Percentiles rank a stretch among this genome's conserved stretches.
These are phyloP conservation scores for Lentinus tigrinus DNA, from an alignment of 768 basidiomycete genomes.

Conservation along the genomic window DNA sequence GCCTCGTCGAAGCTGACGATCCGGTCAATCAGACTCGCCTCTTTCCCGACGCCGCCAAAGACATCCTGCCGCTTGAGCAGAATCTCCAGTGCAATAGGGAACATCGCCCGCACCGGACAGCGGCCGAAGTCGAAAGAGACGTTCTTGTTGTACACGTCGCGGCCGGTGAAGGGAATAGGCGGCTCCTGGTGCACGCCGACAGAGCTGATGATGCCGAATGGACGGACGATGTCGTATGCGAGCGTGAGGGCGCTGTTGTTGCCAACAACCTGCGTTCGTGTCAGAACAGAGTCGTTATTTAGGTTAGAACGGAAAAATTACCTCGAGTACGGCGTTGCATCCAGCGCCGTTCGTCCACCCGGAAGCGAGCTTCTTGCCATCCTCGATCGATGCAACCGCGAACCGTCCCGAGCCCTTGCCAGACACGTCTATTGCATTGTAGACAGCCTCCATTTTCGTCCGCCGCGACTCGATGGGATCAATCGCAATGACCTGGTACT, in stretches of 20 bases:
- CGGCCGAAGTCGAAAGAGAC: conserved; percentile 79
- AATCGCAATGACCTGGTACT: conserved; percentile 60
- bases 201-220: conserved; percentile 74
- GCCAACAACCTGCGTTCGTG: conserved; percentile 58
- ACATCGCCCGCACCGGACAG: conserved; percentile 77
- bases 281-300: not conserved
- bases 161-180: conserved; percentile 53
- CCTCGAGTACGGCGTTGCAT: conserved; percentile 69
- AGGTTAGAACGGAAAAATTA: conserved; percentile 19
- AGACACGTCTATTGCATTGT: conserved; percentile 44
- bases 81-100: conserved; percentile 68
- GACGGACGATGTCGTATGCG: conserved; percentile 67
- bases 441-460: conserved; percentile 59
- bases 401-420: conserved; percentile 50
- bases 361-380: conserved; percentile 47
- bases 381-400: conserved; percentile 48
- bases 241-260: conserved; percentile 61
- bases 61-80: conserved; percentile 70
- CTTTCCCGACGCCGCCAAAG: conserved; percentile 67
- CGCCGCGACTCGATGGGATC: conserved; percentile 60
- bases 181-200: conserved; percentile 68
- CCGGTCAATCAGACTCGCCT: conserved; percentile 63
- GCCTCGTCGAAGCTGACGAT: conserved; percentile 63
- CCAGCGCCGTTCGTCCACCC: conserved; percentile 58
- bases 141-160: conserved; percentile 71